Conservation (phyloP, 2,329 filamentous ascomycete genomes). For the Aureobasidium musti region DNA sequence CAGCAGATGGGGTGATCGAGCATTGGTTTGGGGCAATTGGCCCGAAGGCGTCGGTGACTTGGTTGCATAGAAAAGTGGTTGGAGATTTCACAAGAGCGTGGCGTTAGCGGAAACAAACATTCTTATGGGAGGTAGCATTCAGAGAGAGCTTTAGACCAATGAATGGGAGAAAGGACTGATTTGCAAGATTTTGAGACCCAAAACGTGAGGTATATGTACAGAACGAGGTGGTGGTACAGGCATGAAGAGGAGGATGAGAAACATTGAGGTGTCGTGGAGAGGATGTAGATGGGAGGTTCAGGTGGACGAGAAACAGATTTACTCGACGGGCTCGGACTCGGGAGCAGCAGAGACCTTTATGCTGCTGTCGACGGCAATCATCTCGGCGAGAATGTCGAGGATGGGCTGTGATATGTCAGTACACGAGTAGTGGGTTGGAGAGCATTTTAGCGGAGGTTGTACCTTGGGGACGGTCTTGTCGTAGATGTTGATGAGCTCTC, state of each 20-base stretch:
- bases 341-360: constrained; percentile 43
- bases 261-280: neutral
- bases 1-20: constrained; percentile 74
- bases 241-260: constrained; percentile 18
- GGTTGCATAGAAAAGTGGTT: constrained; percentile 53
- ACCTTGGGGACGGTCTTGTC: constrained; percentile 98
- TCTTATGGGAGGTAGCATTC: neutral
- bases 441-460: constrained; percentile 30
- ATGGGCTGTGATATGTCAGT: constrained; percentile 62
- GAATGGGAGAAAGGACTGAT: constrained; percentile 14
- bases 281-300: neutral
- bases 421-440: neutral
- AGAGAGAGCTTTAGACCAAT: neutral
- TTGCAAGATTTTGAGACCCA: constrained; percentile 23
- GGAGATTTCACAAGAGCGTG: constrained; percentile 14
- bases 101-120: neutral
- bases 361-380: constrained; percentile 88
- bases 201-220: constrained; percentile 30
- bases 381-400: constrained; percentile 93
- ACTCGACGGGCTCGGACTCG: constrained; percentile 39
- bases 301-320: constrained; percentile 18
- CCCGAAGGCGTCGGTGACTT: constrained; percentile 81
- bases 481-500: constrained; percentile 93
- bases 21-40: constrained; percentile 82
- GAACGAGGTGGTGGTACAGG: constrained; percentile 29